Base-by-base conservation (phyloP, 1,139 yeast species). In the Maudiozyma humilis region DNA sequence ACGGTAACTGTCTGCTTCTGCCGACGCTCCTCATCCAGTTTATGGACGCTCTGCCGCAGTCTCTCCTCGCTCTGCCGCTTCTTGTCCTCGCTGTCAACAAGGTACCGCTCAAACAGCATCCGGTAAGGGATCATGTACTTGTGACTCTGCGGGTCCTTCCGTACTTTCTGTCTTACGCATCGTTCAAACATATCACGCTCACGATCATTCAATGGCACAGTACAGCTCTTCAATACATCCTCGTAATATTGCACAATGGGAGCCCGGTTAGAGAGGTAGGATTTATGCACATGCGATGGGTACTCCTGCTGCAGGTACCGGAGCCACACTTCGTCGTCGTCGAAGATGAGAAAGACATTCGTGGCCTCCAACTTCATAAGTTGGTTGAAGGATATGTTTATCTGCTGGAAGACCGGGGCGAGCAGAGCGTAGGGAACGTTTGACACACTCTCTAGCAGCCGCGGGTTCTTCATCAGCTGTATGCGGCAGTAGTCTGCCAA, bases 251-350 rank as follows among this genome's bases (percentile, higher is more conserved):
- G 45, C 20, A 36, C 39, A 12, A 61, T 53, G 18, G 36, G 47
- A 18, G 49, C 52, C 40, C 51, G 55, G 36, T 49, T 53, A 10
- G 49, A 42, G 13, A 50, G 47, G 40, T 38, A 59, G 15, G 51
- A 43, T 20, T 55, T 59, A 36, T 51, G 55, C 3, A 53, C 54
- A 46, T 55, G 53, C 12, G 67, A 71, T 4, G 81, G 76, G 52
- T 75, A 78, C 45, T 78, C 80, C 45, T 64, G 68, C 42, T 61
- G 64, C 3, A 77, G 55, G 17, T 76, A 57, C 1, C 52, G 51
- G 3, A 53, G 54, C 84, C 84, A 78, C n/a, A 76, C 51, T 32
- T 63, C 67, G 48, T 76, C 82, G 44, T 76, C 72, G 35, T 70
- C 73, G 13, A 79, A 73, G 4, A 65, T 56, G 13, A 76, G 52